Conservation (phyloP, 208 protist species). For the Leishmania amazonensis region DNA sequence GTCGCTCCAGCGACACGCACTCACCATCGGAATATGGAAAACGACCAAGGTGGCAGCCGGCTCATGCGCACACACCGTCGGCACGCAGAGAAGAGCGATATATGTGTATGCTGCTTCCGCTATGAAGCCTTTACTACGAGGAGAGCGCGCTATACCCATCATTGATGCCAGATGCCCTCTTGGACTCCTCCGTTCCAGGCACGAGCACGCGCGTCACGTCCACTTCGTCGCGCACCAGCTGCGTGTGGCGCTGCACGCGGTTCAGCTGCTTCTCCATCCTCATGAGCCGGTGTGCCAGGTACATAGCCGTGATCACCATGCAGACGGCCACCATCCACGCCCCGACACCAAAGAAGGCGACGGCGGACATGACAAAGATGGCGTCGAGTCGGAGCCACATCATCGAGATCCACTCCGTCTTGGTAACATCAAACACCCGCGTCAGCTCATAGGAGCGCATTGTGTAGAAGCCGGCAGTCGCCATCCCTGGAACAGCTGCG, state of each 20-base stretch:
- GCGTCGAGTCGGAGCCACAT: constrained; percentile 89
- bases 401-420: constrained; percentile 72
- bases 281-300: constrained; percentile 77
- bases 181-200: constrained; percentile 61
- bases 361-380: constrained; percentile 65
- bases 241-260: constrained; percentile 51
- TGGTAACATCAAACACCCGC: constrained; percentile 49
- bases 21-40: neutral
- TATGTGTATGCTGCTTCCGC: no score
- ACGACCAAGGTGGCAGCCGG: neutral
- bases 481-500: constrained; percentile 50
- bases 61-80: neutral
- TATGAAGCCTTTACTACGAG: neutral
- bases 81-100: neutral
- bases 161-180: constrained; percentile 35
- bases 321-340: constrained; percentile 59
- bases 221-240: constrained; percentile 75
- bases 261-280: constrained; percentile 73
- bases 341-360: constrained; percentile 60
- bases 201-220: constrained; percentile 53
- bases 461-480: constrained; percentile 48
- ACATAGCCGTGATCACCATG: constrained; percentile 50
- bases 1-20: neutral
- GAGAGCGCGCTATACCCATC: constrained; percentile 46
- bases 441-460: constrained; percentile 39